phyloP scores from a whole-genome alignment of 1,139 yeast genomes.

The Blastobotrys raffinosifermentans region DNA sequence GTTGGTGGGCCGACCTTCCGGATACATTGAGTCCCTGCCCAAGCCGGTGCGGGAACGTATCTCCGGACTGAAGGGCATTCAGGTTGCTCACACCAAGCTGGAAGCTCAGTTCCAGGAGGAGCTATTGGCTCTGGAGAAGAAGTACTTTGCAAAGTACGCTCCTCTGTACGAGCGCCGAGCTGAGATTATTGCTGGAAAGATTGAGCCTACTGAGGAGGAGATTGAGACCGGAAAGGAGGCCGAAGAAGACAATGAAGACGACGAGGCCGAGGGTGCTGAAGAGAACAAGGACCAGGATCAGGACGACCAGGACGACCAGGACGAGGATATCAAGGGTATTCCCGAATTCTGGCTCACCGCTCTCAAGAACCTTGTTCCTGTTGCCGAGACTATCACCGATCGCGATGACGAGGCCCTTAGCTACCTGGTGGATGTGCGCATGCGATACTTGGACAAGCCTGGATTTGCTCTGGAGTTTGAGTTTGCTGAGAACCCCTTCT shows the following conservation, averaged over 20 bases:
- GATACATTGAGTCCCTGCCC: slow-evolving; percentile 80
- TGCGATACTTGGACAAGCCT: slow-evolving; percentile 80
- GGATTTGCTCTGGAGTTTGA: slow-evolving; percentile 87
- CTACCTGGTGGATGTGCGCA: slow-evolving; percentile 60
- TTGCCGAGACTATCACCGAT: slow-evolving; percentile 82
- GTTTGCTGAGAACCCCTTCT: slow-evolving; percentile 70
- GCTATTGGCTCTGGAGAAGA: slow-evolving; percentile 78
- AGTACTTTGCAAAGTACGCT: slow-evolving; percentile 63
- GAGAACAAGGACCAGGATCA: slow-evolving; percentile 39
- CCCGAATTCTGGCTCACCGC: slow-evolving; percentile 98
- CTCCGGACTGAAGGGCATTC: slow-evolving; percentile 78
- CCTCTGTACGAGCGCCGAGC: slow-evolving; percentile 76
- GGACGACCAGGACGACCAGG: slow-evolving; percentile 43
- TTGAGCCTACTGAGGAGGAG: slow-evolving; percentile 76
- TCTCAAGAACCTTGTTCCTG: slow-evolving; percentile 74
- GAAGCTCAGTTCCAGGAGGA: slow-evolving; percentile 92
- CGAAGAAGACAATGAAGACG: slow-evolving; percentile 41
- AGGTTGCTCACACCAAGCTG: slow-evolving; percentile 70
- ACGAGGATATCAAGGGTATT: slow-evolving; percentile 55
- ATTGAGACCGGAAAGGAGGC: slow-evolving; percentile 68
- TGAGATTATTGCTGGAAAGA: slow-evolving; percentile 61
- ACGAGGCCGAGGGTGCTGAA: slow-evolving; percentile 43
- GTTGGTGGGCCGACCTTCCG: slow-evolving; percentile 80
- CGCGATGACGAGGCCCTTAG: slow-evolving; percentile 83
- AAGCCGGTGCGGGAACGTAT: slow-evolving; percentile 68